Conservation (phyloP, 371 early-diverging fungal species). For the Syncephalastrum sp. region DNA sequence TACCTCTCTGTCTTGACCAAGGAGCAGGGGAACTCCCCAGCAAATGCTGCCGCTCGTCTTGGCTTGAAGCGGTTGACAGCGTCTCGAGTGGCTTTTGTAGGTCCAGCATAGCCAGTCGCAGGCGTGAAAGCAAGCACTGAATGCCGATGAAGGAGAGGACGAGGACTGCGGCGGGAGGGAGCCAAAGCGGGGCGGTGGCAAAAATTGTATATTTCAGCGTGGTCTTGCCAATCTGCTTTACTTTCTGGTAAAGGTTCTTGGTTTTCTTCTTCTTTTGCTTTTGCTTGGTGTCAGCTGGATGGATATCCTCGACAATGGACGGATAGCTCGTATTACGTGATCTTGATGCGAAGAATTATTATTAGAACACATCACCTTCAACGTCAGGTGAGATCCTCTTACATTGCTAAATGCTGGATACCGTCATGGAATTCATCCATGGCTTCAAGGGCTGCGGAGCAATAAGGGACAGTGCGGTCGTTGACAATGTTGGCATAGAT, state of each 20-base stretch:
- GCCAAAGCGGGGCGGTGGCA: constrained; percentile 1
- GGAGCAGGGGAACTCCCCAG: constrained; percentile 11
- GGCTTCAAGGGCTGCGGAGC: constrained; percentile 59
- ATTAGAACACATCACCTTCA: no score
- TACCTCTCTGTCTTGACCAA: not conserved
- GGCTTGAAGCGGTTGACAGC: constrained; percentile 5
- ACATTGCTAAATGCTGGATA: constrained; percentile 42
- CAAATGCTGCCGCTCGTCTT: constrained; percentile 11
- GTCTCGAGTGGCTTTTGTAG: not conserved
- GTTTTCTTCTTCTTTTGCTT: not conserved
- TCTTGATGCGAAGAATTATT: not conserved
- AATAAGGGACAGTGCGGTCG: constrained; percentile 71
- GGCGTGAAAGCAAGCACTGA: constrained; percentile 27
- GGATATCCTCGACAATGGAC: constrained; percentile 5
- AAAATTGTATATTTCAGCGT: not conserved
- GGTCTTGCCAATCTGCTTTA: not conserved
- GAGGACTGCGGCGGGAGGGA: constrained; percentile 11
- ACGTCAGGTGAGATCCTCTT: constrained; percentile 12
- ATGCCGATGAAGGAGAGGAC: constrained; percentile 12
- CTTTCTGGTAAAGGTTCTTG: not conserved
- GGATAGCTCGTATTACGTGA: constrained; percentile 6
- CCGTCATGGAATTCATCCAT: constrained; percentile 48
- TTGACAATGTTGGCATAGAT: constrained; percentile 69
- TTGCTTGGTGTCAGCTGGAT: not conserved
- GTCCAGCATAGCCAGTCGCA: constrained; percentile 20